Evolutionary conservation across 805 yeast species (phyloP).

Genomic region (Kurtzmaniella fragi): DNA sequence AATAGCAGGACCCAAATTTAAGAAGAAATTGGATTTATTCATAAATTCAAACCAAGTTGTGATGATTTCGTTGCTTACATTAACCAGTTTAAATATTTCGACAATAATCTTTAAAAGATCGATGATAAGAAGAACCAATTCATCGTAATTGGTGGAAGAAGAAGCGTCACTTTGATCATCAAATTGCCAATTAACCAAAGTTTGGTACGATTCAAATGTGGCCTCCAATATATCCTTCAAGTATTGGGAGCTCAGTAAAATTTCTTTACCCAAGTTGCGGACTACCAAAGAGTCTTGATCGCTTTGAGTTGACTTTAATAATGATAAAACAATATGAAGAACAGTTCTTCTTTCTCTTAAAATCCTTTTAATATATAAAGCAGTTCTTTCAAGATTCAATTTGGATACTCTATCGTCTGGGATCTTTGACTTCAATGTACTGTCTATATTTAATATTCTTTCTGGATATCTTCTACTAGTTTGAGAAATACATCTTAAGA

Average conservation of each 20-base stretch:
- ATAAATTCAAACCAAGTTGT: constrained; percentile 54
- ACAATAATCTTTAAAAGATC: constrained; percentile 34
- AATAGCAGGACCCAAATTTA: constrained; percentile 20
- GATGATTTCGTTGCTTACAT: constrained; percentile 29
- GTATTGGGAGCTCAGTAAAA: constrained; percentile 15
- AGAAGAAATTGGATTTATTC: constrained; percentile 25
- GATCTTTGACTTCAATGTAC: constrained; percentile 22
- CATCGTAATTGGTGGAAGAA: constrained; percentile 16
- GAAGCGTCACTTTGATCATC: no score
- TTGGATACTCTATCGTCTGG: constrained; percentile 32
- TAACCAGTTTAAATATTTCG: constrained; percentile 33
- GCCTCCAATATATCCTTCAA: no score
- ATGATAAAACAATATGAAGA: constrained; percentile 38
- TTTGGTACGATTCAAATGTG: no score
- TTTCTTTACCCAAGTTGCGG: constrained; percentile 34
- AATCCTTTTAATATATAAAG: constrained; percentile 33
- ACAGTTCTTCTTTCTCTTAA: constrained; percentile 49
- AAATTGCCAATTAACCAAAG: no score
- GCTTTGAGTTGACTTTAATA: constrained; percentile 39
- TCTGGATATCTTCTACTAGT: constrained; percentile 34
- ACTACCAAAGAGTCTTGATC: constrained; percentile 23
- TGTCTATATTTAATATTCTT: constrained; percentile 15
- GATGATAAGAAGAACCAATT: constrained; percentile 24
- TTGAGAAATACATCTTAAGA: constrained; percentile 43
- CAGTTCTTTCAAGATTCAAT: constrained; percentile 23